Conservation (phyloP, 108 stramenopile species). For the Ochromonas danica region DNA sequence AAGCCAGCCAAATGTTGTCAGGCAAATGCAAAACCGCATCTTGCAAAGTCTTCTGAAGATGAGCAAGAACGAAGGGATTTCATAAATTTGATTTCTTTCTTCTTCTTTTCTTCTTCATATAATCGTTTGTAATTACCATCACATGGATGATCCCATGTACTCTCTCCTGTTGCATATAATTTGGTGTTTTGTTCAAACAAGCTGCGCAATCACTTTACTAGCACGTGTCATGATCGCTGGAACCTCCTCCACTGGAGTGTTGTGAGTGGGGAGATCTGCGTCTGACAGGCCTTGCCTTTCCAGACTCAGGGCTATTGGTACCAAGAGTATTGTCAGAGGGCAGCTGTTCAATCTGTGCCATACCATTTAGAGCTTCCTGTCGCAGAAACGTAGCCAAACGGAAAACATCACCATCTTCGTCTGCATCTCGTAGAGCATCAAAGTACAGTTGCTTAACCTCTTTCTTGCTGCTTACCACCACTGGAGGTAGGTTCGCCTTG, state of each 20-base stretch:
- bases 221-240: too few species aligned
- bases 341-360: neutral
- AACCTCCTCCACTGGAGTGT: too few species aligned
- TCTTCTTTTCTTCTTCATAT: constrained; percentile 65
- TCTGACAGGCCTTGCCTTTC: too few species aligned
- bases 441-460: neutral
- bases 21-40: too few species aligned
- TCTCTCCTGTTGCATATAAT: constrained; percentile 59
- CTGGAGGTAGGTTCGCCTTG: neutral
- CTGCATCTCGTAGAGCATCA: neutral
- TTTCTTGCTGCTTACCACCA: neutral
- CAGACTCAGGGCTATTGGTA: too few species aligned
- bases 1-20: too few species aligned
- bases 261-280: too few species aligned
- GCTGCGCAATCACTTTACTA: too few species aligned
- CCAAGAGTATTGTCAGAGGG: neutral
- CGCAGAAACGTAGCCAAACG: neutral
- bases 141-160: constrained; percentile 68
- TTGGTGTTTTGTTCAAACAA: too few species aligned
- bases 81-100: constrained; percentile 37
- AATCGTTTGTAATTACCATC: constrained; percentile 64
- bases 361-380: neutral
- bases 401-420: neutral
- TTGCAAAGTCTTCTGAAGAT: too few species aligned
- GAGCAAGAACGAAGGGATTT: too few species aligned